phyloP scores from a whole-genome alignment of 306 rosid genomes.

The Arachis hypogaea region DNA sequence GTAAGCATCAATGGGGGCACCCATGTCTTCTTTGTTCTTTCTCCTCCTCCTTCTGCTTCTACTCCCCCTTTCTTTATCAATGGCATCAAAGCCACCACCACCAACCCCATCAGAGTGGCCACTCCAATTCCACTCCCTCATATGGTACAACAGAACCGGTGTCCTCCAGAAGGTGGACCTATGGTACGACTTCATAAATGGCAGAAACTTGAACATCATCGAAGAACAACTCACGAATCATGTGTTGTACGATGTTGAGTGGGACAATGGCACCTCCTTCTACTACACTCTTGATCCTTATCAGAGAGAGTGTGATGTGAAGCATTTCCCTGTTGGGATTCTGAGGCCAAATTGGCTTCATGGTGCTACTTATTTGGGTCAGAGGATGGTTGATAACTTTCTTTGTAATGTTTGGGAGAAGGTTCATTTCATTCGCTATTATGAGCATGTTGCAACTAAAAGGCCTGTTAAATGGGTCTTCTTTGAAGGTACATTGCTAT shows the following conservation, averaged over 20 bases:
- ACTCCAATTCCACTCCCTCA: conserved; percentile 69
- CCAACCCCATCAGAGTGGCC: conserved; percentile 65
- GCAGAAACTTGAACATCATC: conserved; percentile 86
- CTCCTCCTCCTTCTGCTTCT: conserved; percentile 14
- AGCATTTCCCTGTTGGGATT: conserved; percentile 63
- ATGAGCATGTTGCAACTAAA: conserved; percentile 69
- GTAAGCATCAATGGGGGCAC: no score
- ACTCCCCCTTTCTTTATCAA: not conserved
- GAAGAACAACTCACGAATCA: conserved; percentile 62
- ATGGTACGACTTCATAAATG: conserved; percentile 96
- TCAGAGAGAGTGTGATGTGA: conserved; percentile 42
- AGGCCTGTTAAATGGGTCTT: conserved; percentile 81
- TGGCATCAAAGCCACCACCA: not conserved
- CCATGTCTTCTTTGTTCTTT: not conserved
- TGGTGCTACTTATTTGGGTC: conserved; percentile 82
- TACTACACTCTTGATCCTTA: conserved; percentile 57
- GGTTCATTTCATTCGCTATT: conserved; percentile 72
- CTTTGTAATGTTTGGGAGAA: conserved; percentile 86
- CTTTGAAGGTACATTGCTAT: conserved; percentile 28
- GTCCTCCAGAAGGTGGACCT: conserved; percentile 59
- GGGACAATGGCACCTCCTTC: conserved; percentile 89
- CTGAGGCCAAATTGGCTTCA: conserved; percentile 90
- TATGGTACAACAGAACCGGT: conserved; percentile 63
- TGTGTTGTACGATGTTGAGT: conserved; percentile 65
- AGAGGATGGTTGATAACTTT: conserved; percentile 63